Conservation (phyloP, 108 stramenopile species). For the Nitzschia sp. region DNA sequence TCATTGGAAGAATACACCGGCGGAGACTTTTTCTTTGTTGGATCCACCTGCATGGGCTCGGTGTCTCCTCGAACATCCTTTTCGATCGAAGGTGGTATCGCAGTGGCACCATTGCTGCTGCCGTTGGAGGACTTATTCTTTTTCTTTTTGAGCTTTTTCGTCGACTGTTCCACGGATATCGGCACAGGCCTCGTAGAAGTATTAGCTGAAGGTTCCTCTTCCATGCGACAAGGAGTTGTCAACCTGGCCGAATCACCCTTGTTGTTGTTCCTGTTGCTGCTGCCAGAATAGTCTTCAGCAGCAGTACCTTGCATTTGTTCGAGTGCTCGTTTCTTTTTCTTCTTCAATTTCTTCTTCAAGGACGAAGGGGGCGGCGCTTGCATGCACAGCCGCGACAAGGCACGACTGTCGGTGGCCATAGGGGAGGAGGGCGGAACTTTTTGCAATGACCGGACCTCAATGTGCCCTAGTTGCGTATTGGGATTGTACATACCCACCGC, state of each 20-base stretch:
- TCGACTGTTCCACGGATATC: background rate
- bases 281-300: background rate
- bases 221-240: background rate
- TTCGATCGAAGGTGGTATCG: background rate
- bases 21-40: background rate
- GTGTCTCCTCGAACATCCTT: background rate
- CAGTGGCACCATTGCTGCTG: background rate
- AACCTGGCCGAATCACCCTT: background rate
- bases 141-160: background rate
- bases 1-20: too few species aligned
- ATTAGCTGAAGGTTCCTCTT: background rate
- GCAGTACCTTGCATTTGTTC: background rate
- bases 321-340: conserved; percentile 5
- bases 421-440: conserved; percentile 13
- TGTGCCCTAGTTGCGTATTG: conserved; percentile 34
- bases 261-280: background rate
- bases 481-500: conserved; percentile 32
- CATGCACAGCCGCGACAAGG: conserved; percentile 22
- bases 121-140: background rate
- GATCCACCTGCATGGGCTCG: background rate
- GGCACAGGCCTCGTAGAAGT: background rate
- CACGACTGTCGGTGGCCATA: conserved; percentile 13
- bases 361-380: background rate
- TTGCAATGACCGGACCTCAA: conserved; percentile 29
- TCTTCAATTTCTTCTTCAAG: background rate